Base-by-base conservation (phyloP, 129 eudicot species). In the Apium graveolens region DNA sequence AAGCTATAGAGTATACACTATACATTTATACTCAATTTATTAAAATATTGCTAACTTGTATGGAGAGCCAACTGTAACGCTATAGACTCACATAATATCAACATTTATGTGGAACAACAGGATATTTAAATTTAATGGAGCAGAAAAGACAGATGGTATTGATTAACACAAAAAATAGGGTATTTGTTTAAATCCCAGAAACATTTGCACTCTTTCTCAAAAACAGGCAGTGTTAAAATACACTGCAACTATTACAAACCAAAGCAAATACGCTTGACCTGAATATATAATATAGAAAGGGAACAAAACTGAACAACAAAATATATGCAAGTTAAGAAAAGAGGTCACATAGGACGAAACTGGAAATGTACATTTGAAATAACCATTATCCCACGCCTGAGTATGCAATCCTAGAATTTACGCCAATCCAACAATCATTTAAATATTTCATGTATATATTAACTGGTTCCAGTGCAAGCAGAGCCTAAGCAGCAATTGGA, bases 401-500 rank as follows among this genome's bases (percentile, higher is more conserved):
- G 48, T 44, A 44, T 44, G 48, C 48, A 44, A 70, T 44, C 48
- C 17, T 39, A 70, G 29, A 38, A 27, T 38, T 39, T 16, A 46
- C 6, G 20, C 20, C 46, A 70, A 70, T 8, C 75, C 46, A 70
- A 39, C 48, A 39, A 17, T 38, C 35, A 17, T 18, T 38, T 70
- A 29, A 38, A 70, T n/a, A 24, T 43, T 10, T 12, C 49, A 39
- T 38, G 20, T 35, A 38, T 37, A 35, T 39, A 18, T 38, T 6
- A 70, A 70, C 31, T 39, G 32, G 49, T 38, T 39, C 8, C 42
- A 24, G 32, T 2, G 11, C 24, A 44, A 44, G 48, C 12, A 11
- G 48, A 44, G 31, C 49, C 38, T 70, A 70, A 13, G 46, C 75
- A 20, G 49, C 31, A 70, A 70, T 70, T 9, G 75, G 75, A 70